phyloP scores from a whole-genome alignment of 2,329 filamentous ascomycete species.

The Teratosphaeria nubilosa region DNA sequence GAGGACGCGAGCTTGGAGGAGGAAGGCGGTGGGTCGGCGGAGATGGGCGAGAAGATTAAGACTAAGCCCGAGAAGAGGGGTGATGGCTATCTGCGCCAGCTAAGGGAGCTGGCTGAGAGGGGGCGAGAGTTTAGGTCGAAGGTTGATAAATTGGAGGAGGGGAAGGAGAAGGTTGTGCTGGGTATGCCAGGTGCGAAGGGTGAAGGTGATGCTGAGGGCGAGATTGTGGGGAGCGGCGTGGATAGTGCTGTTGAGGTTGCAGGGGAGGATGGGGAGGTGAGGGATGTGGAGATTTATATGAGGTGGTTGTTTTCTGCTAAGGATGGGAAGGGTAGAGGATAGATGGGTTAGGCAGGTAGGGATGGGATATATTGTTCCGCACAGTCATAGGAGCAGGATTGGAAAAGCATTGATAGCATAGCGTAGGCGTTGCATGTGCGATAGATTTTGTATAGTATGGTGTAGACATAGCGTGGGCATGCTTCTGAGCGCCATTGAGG shows the following conservation, averaged over 20 bases:
- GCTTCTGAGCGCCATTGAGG: neutral
- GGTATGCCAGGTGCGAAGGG: constrained; percentile 9
- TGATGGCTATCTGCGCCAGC: constrained; percentile 34
- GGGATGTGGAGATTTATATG: constrained; percentile 20
- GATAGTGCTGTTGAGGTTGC: neutral
- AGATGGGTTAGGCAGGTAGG: neutral
- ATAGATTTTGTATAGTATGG: neutral
- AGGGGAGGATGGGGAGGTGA: constrained; percentile 3
- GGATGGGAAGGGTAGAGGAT: neutral
- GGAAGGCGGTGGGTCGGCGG: constrained; percentile 13
- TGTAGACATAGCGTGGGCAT: neutral
- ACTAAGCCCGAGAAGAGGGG: constrained; percentile 32
- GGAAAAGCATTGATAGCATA: neutral
- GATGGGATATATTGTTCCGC: neutral
- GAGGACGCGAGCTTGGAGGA: constrained; percentile 32
- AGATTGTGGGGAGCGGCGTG: neutral
- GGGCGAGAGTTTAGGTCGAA: constrained; percentile 51
- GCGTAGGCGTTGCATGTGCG: neutral
- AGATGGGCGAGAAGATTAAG: constrained; percentile 1
- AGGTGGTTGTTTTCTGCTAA: constrained; percentile 14
- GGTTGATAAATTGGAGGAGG: constrained; percentile 47
- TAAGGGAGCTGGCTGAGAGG: constrained; percentile 39
- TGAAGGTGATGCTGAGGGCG: neutral
- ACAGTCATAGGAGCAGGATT: neutral
- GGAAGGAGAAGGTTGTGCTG: constrained; percentile 29